Base-by-base conservation (phyloP, 2,329 filamentous ascomycete genomes). In the Microcyclospora tardicrescens region DNA sequence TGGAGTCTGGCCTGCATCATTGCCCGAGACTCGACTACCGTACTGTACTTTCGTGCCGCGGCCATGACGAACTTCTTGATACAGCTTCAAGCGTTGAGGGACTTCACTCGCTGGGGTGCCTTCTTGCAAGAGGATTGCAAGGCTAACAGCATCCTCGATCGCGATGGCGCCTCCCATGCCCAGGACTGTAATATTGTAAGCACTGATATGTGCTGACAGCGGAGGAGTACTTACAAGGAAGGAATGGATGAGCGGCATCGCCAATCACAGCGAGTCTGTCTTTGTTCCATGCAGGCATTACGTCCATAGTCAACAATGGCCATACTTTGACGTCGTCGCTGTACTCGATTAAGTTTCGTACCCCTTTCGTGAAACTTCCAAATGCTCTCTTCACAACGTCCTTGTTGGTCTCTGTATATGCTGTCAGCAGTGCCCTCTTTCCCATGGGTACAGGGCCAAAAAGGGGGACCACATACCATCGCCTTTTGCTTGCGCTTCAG, bases 171-270 rank as follows among this genome's bases (percentile, higher is more conserved):
- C 78, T 2, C 77, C 78, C 51, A 79, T 75, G 0, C 69, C 75
- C 56, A 76, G 73, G 43, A 75, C 70, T 15, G 41, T 15, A 10
- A 32, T 32, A 4, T n/a, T n/a, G 14, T 32, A n/a, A 32, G 30
- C 12, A 12, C 14, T 10, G 10, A 32, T 10, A 15, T 32, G 12
- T 32, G 12, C 14, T n/a, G 30, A 32, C 6, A n/a, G 14, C 14
- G 10, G 4, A 32, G 30, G 30, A 32, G 4, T 10, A 32, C 30
- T 32, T 15, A 32, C 30, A 32, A 11, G 42, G 11, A 77, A 77
- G 60, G 49, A 82, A 81, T 0, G 79, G 77, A 52, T 84, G 79
- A 0, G 76, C 79, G 0, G 79, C 76, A 51, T 83, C 79, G 0
- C 79, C 79, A 0, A 83, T 55, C 0, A 81, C 55, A 1, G 67